These are phyloP conservation scores for Fusarium tuaranense DNA, from an alignment of 2,329 filamentous ascomycete genomes.

Conservation along the genomic window DNA sequence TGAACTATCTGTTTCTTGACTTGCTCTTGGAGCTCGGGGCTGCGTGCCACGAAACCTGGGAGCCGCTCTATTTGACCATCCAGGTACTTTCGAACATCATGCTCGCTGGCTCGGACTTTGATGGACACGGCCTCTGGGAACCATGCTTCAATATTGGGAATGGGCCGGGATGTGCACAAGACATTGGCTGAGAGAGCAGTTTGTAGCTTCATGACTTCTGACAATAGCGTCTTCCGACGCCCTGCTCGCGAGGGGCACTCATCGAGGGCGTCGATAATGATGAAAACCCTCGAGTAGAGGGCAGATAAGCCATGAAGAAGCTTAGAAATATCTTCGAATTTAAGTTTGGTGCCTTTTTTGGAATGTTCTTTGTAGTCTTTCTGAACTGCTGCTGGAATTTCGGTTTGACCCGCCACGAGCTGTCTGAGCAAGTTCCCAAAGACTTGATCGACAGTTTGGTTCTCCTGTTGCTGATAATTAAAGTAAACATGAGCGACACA, in stretches of 20 bases:
- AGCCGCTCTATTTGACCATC: background rate
- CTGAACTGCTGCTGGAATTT: too few relatives aligned
- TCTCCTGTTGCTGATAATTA: conserved; percentile 44
- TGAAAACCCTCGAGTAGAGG: conserved; percentile 5
- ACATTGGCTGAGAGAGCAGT: background rate
- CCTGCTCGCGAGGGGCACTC: conserved; percentile 17
- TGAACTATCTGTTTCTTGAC: conserved; percentile 11
- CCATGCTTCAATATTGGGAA: conserved; percentile 11
- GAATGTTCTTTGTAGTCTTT: too few relatives aligned
- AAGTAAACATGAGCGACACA: conserved; percentile 50
- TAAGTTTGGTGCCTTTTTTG: too few relatives aligned
- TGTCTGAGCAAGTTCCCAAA: conserved; percentile 49
- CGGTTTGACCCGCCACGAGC: too few relatives aligned
- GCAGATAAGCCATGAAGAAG: too few relatives aligned
- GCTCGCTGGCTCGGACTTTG: conserved; percentile 26
- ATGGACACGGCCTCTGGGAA: conserved; percentile 1
- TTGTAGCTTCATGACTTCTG: background rate
- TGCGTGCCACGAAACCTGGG: fast-evolving
- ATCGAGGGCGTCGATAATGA: conserved; percentile 43
- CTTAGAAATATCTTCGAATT: too few relatives aligned
- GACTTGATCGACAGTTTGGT: conserved; percentile 41
- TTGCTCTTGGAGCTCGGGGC: background rate
- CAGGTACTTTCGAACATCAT: conserved; percentile 32
- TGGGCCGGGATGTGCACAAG: conserved; percentile 40
- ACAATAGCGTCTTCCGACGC: fast-evolving